These are phyloP conservation scores for Orbilia oligospora DNA, from an alignment of 2,329 filamentous ascomycete genomes.

Conservation along the genomic window DNA sequence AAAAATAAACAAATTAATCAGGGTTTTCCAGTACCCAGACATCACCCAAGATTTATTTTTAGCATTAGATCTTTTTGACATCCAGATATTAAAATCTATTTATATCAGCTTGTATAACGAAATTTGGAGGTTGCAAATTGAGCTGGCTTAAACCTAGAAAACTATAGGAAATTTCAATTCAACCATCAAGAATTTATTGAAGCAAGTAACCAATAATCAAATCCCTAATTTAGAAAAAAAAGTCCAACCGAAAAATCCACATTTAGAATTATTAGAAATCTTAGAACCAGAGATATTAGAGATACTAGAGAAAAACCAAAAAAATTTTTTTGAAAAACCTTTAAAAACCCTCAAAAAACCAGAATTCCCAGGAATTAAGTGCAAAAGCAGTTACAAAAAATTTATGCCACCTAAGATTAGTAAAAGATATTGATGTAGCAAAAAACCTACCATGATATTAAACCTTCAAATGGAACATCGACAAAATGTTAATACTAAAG, in stretches of 20 bases:
- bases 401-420: no score
- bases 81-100: slow-evolving; percentile 9
- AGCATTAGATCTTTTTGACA: slow-evolving; percentile 8
- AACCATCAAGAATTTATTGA: neutral
- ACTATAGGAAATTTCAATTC: neutral
- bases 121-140: neutral
- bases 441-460: no score
- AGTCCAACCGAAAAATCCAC: neutral
- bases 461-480: no score
- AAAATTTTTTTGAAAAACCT: neutral
- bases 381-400: neutral
- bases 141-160: neutral
- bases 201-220: no score
- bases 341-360: neutral
- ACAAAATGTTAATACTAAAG: no score
- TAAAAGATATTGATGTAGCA: no score
- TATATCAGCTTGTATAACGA: no score
- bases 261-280: no score
- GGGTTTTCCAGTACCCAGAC: neutral
- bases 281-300: neutral
- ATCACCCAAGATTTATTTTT: neutral
- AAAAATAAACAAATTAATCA: neutral
- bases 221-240: no score
- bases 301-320: slow-evolving; percentile 1
- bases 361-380: neutral